Evolutionary conservation across 2,329 filamentous ascomycete species (phyloP), one percentile per base, ranked within the genome.

Genomic region (Aspergillus neoniger): DNA sequence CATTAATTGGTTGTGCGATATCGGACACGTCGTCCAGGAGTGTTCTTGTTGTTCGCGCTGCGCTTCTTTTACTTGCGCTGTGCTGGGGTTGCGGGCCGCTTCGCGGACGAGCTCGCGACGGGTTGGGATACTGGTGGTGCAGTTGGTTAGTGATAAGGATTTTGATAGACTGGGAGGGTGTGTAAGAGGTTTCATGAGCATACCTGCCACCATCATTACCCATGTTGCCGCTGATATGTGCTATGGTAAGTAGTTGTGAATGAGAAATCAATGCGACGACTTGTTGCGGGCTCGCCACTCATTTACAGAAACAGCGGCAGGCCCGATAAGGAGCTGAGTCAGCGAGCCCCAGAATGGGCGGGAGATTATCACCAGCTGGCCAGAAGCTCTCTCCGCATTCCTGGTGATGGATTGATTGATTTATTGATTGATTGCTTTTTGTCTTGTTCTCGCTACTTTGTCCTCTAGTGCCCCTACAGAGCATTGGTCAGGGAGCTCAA

Each of bases 41-140:
- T 98, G 92, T 61, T 87, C 85, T 72, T 95, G 89, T 44, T 91
- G 90, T 76, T 97, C 94, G 72, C 90, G 87, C 66, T 89, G 89
- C 8, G 90, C 89, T 65, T 95, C 92, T 80, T 98, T 98, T 59
- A 96, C 81, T 80, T 98, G 90, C 50, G 91, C 88, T 28, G 91
- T 85, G 36, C 91, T 96, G 21, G 90, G 91, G 55, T 88, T 85
- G 69, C 91, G 90, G 44, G 93, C 92, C 28, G 93, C 92, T 77
- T 94, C 90, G 79, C 96, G 96, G 76, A 99, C 95, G 49, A 99
- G 91, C 78, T 99, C 96, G 72, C 92, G 90, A 32, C 96, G 91
- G 65, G 90, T 98, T 5, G 95, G 95, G 68, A 99, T 99, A 68
- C 91, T 87, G 65, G 17, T 6, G 4, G 52, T 62, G 12, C 60